Percentiles rank a stretch among this genome's conserved stretches.
Evolutionary conservation across 176 grass and related monocot genomes (phyloP).

Genomic region (Ananas comosus): DNA sequence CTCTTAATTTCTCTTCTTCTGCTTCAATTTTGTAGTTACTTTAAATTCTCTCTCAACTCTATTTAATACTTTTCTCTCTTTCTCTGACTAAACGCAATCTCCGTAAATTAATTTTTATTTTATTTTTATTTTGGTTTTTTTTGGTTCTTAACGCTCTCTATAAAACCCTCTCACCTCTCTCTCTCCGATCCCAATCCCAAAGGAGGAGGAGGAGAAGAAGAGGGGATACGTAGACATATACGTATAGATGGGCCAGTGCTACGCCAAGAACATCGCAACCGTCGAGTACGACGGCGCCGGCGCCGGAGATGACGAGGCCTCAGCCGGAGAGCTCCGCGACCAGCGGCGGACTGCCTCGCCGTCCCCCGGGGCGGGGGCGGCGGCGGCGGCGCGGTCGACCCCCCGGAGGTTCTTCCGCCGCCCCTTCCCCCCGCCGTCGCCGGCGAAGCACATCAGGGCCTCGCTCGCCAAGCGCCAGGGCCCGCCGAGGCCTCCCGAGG

Average conservation of each 20-base stretch:
- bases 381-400: slow-evolving; percentile 33
- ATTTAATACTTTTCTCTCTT: background rate
- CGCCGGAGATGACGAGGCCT: slow-evolving; percentile 32
- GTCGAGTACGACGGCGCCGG: slow-evolving; percentile 25
- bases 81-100: background rate
- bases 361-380: too few relatives aligned
- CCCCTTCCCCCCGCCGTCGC: slow-evolving; percentile 83
- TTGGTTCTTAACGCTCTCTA: slow-evolving; percentile 15
- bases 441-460: slow-evolving; percentile 97
- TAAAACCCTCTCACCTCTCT: slow-evolving; percentile 26
- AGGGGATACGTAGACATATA: background rate
- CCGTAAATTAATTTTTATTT: background rate
- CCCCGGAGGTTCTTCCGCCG: slow-evolving; percentile 75
- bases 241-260: slow-evolving; percentile 75
- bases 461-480: slow-evolving; percentile 51
- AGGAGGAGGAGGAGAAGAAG: background rate
- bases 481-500: slow-evolving; percentile 18
- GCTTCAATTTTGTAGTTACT: background rate
- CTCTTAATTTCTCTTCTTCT: background rate
- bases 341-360: too few relatives aligned
- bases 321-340: slow-evolving; percentile 12
- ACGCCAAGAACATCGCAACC: slow-evolving; percentile 55
- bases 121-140: background rate
- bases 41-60: background rate
- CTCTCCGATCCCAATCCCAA: background rate